A percentile compares a stretch with the other conserved stretches of the same genome.
These are phyloP conservation scores for Hansenula sp. DNA, from an alignment of 1,139 yeast species.

Conservation along the genomic window DNA sequence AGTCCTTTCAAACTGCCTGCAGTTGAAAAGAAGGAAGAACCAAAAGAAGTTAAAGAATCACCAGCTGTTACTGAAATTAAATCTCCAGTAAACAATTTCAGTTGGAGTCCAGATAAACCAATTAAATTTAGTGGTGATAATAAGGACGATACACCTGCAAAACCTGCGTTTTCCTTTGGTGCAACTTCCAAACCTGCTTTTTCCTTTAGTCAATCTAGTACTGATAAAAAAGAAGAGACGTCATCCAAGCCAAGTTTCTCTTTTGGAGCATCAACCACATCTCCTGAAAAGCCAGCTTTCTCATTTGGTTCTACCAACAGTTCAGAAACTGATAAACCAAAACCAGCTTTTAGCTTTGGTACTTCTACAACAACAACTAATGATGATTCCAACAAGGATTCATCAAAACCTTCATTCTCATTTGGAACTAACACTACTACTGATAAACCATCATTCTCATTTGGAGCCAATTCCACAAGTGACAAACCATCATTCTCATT, in stretches of 20 bases:
- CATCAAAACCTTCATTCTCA: conserved; percentile 24
- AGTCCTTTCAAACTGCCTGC: conserved; percentile 42
- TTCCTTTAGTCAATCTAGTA: conserved; percentile 16
- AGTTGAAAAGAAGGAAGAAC: conserved; percentile 11
- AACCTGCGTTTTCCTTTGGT: conserved; percentile 18
- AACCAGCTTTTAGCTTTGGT: conserved; percentile 27
- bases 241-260: conserved; percentile 21
- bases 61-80: conserved; percentile 2
- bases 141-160: conserved; percentile 6
- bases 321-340: conserved; percentile 20
- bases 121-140: conserved; percentile 15
- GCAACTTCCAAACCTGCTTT: conserved; percentile 9
- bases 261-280: conserved; percentile 17
- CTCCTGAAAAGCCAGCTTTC: too few relatives aligned
- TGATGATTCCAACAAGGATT: conserved; percentile 2
- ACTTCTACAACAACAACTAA: conserved; percentile 11
- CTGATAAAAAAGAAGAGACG: not conserved
- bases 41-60: conserved; percentile 5
- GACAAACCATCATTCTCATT: conserved; percentile 4
- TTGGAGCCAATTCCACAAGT: conserved; percentile 19
- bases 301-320: conserved; percentile 10
- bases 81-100: conserved; percentile 10
- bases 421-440: conserved; percentile 21
- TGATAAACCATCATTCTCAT: conserved; percentile 27
- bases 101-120: conserved; percentile 21